Conservation (phyloP, 441 rosid species). For the Theobroma grandiflorum region DNA sequence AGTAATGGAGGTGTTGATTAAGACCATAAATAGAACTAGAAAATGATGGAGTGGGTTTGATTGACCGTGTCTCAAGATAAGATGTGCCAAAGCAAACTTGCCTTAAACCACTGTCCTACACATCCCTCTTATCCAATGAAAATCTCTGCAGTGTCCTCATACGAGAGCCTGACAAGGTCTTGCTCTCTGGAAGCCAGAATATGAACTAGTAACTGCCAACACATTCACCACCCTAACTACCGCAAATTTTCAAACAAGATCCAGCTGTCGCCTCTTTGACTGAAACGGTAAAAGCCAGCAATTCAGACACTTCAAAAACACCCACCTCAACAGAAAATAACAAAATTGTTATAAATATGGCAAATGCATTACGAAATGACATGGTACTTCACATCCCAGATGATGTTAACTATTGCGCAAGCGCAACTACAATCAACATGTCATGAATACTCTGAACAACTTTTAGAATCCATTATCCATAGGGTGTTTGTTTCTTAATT, state of each 20-base stretch:
- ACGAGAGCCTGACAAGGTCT: not conserved
- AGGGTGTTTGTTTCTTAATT: no score
- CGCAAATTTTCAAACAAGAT: constrained; percentile 33
- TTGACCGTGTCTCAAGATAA: not conserved
- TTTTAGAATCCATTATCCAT: no score
- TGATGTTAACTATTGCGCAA: no score
- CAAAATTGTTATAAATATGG: not conserved
- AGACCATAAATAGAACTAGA: not conserved
- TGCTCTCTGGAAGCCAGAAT: not conserved
- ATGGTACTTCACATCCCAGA: not conserved
- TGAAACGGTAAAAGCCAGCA: constrained; percentile 18
- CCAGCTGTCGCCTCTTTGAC: constrained; percentile 37
- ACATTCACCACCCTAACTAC: not conserved
- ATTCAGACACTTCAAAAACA: not conserved
- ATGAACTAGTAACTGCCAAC: not conserved
- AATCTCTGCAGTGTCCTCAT: not conserved
- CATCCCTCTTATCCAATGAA: not conserved
- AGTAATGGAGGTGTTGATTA: not conserved
- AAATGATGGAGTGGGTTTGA: not conserved
- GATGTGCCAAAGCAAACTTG: not conserved
- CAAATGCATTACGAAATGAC: constrained; percentile 7
- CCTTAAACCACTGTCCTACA: not conserved
- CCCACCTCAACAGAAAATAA: not conserved
- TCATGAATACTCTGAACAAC: no score
- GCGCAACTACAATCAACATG: no score